Percentiles rank a stretch among this genome's conserved stretches.
phyloP scores from a whole-genome alignment of 345 rosid genomes.

The Laguncularia racemosa region DNA sequence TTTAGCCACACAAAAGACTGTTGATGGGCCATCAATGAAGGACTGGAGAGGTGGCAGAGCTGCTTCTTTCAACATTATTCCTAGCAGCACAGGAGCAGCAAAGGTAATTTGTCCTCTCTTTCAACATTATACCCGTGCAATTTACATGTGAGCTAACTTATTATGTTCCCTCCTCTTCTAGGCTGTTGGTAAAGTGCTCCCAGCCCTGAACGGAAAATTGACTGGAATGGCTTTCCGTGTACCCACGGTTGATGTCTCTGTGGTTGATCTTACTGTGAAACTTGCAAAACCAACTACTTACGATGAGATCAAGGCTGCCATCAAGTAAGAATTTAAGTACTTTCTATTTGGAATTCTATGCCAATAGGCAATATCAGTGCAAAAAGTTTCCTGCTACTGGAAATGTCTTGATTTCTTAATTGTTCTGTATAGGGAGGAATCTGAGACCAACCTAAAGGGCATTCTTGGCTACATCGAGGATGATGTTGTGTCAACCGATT shows the following conservation, averaged over 20 bases:
- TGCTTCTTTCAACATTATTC: conserved; percentile 67
- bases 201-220: conserved; percentile 49
- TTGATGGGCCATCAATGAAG: conserved; percentile 75
- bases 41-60: conserved; percentile 84
- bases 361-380: neutral
- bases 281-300: conserved; percentile 51
- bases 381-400: neutral
- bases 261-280: conserved; percentile 64
- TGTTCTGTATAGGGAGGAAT: conserved; percentile 33
- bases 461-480: conserved; percentile 59
- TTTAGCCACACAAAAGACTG: conserved; percentile 64
- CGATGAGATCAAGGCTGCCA: conserved; percentile 49
- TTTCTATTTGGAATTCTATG: neutral
- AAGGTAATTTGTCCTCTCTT: conserved; percentile 23
- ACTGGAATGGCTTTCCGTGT: conserved; percentile 76
- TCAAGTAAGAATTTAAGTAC: conserved; percentile 30
- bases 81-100: conserved; percentile 78
- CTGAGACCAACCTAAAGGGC: conserved; percentile 53
- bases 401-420: neutral
- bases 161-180: neutral
- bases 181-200: conserved; percentile 71
- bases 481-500: conserved; percentile 55
- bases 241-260: conserved; percentile 70
- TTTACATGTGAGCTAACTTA: no score
- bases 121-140: neutral